A percentile compares a stretch with the other conserved stretches of the same genome.
phyloP scores from a whole-genome alignment of 1,284 basidiomycete genomes.

The Uromyces viciae-fabae region DNA sequence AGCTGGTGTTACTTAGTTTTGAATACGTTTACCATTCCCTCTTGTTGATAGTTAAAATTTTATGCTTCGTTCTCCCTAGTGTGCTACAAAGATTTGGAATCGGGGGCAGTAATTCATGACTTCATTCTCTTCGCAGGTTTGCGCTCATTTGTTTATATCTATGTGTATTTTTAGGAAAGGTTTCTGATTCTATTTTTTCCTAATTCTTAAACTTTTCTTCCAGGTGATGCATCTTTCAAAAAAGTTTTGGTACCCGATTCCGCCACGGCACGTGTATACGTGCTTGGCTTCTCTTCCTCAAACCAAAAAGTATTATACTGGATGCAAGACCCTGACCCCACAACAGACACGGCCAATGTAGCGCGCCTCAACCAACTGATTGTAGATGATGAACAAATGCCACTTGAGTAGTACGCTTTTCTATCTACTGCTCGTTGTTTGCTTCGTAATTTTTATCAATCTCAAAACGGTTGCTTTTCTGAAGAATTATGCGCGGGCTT shows the following conservation, averaged over 20 bases:
- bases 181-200: too few relatives aligned
- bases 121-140: slow-evolving; percentile 51
- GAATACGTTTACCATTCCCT: too few relatives aligned
- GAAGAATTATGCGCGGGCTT: neutral
- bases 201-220: too few relatives aligned
- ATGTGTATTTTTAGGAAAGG: neutral
- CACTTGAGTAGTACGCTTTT: slow-evolving; percentile 45
- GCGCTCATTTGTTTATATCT: neutral
- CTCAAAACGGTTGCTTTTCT: neutral
- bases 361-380: slow-evolving; percentile 51
- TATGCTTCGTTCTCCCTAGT: slow-evolving; percentile 36
- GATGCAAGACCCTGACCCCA: slow-evolving; percentile 50
- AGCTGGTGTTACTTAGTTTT: slow-evolving; percentile 3
- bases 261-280: slow-evolving; percentile 49
- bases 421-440: neutral
- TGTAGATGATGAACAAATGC: slow-evolving; percentile 42
- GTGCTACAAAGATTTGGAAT: slow-evolving; percentile 50
- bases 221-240: slow-evolving; percentile 47
- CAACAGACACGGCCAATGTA: slow-evolving; percentile 42
- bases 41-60: too few relatives aligned
- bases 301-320: slow-evolving; percentile 52
- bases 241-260: slow-evolving; percentile 44
- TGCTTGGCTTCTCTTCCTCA: slow-evolving; percentile 52
- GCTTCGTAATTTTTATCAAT: neutral
- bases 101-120: slow-evolving; percentile 48